Evolutionary conservation across 2,329 filamentous ascomycete genomes (phyloP).

Genomic region (Fusarium ramigenum): DNA sequence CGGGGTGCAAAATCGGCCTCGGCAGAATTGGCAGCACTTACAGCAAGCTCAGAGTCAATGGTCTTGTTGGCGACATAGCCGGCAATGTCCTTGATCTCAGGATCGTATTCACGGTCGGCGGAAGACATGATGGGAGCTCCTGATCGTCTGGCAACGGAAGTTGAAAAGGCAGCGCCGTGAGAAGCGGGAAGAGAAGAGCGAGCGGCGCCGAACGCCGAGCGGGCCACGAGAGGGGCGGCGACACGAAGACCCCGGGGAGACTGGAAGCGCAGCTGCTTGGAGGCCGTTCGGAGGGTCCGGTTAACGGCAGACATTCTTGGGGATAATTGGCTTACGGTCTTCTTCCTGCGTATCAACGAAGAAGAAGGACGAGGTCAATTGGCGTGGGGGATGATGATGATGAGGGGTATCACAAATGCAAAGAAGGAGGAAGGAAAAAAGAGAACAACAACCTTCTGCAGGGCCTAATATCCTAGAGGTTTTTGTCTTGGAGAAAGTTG

Average conservation of each 20-base stretch:
- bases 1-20: slow-evolving; percentile 30
- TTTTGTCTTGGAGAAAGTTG: slow-evolving; percentile 26
- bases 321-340: slow-evolving; percentile 4
- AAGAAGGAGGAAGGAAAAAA: neutral
- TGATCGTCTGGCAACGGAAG: slow-evolving; percentile 57
- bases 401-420: slow-evolving; percentile 31
- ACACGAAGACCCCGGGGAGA: slow-evolving; percentile 49
- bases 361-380: slow-evolving; percentile 29
- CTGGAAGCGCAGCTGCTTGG: slow-evolving; percentile 62
- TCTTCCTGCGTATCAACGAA: slow-evolving; percentile 13
- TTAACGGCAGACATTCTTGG: slow-evolving; percentile 62
- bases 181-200: slow-evolving; percentile 49
- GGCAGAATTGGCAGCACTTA: slow-evolving; percentile 59
- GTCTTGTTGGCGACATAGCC: slow-evolving; percentile 93
- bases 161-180: slow-evolving; percentile 58
- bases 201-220: slow-evolving; percentile 46
- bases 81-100: slow-evolving; percentile 95
- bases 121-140: slow-evolving; percentile 62
- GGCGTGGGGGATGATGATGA: neutral
- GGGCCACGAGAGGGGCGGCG: slow-evolving; percentile 49
- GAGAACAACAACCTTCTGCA: slow-evolving; percentile 18
- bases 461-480: slow-evolving; percentile 13
- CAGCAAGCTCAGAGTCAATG: slow-evolving; percentile 90
- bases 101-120: slow-evolving; percentile 75
- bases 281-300: slow-evolving; percentile 63